Evolutionary conservation across 2,329 filamentous ascomycete species (phyloP).

Genomic region (Pezicula radicicola): DNA sequence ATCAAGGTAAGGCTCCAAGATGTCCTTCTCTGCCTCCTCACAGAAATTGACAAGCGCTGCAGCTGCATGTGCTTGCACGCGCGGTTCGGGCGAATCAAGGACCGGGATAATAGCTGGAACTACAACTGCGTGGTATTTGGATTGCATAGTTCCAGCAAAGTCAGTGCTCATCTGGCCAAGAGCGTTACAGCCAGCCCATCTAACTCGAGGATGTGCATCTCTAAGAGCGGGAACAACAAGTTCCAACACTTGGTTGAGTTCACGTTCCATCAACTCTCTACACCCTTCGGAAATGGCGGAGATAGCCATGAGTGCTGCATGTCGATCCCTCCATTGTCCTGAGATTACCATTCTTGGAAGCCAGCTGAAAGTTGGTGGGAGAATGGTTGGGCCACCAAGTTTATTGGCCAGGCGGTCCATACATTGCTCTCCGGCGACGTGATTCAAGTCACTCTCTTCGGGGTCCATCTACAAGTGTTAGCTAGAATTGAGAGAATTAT

Average conservation of each 20-base stretch:
- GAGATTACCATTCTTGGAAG: slow-evolving; percentile 97
- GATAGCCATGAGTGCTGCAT: slow-evolving; percentile 97
- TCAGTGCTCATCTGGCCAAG: slow-evolving; percentile 99
- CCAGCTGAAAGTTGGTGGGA: slow-evolving; percentile 95
- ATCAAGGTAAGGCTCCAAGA: slow-evolving; percentile 90
- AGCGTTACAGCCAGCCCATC: slow-evolving; percentile 97
- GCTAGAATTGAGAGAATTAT: slow-evolving; percentile 5
- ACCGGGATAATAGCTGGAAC: slow-evolving; percentile 91
- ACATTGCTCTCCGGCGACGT: slow-evolving; percentile 95
- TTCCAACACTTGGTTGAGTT: slow-evolving; percentile 90
- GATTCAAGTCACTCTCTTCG: slow-evolving; percentile 95
- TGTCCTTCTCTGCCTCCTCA: slow-evolving; percentile 91
- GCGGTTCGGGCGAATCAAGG: slow-evolving; percentile 81
- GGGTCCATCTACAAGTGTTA: slow-evolving; percentile 67
- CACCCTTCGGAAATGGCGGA: slow-evolving; percentile 98
- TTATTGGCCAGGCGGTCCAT: slow-evolving; percentile 98
- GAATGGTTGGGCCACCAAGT: slow-evolving; percentile 86
- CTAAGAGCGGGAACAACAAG: slow-evolving; percentile 89
- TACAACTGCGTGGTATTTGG: slow-evolving; percentile 85
- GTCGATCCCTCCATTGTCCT: slow-evolving; percentile 88
- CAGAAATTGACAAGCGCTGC: slow-evolving; percentile 99
- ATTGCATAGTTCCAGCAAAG: slow-evolving; percentile 97
- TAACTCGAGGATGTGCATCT: slow-evolving; percentile 88
- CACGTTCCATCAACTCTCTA: slow-evolving; percentile 90
- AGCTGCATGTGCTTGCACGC: slow-evolving; percentile 94